Conservation (phyloP, 2,329 filamentous ascomycete genomes). For the Xylaria sp. region DNA sequence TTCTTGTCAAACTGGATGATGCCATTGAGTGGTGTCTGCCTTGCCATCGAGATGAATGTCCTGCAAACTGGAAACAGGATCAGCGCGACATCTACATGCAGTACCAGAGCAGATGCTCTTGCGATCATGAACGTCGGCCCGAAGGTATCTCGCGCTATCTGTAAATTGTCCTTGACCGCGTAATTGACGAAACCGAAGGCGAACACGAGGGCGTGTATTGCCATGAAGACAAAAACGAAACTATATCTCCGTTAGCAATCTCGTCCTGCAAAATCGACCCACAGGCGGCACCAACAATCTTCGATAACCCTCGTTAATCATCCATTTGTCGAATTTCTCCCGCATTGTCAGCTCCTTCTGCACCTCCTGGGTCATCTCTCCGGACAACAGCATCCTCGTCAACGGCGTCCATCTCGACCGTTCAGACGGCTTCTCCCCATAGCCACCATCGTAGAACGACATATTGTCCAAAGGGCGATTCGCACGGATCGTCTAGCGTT, state of each 20-base stretch:
- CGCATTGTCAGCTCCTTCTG: constrained; percentile 68
- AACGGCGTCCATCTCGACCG: constrained; percentile 81
- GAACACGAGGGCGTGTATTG: constrained; percentile 76
- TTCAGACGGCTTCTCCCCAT: constrained; percentile 59
- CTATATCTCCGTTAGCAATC: constrained; percentile 44
- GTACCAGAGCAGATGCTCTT: constrained; percentile 71
- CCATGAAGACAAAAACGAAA: constrained; percentile 75
- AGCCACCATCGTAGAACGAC: constrained; percentile 40
- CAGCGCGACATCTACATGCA: constrained; percentile 81
- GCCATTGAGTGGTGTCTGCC: constrained; percentile 81
- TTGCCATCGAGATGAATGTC: constrained; percentile 78
- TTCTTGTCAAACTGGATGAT: constrained; percentile 90
- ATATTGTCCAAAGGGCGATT: constrained; percentile 33
- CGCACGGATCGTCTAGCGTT: constrained; percentile 15
- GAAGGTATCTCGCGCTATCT: constrained; percentile 66
- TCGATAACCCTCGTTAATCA: constrained; percentile 86
- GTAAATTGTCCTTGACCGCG: constrained; percentile 74
- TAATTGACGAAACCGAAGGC: constrained; percentile 81
- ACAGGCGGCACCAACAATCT: constrained; percentile 63
- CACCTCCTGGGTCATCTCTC: constrained; percentile 76
- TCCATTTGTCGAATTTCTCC: constrained; percentile 82
- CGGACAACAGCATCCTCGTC: constrained; percentile 79
- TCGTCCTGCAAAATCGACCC: constrained; percentile 12
- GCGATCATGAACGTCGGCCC: constrained; percentile 78
- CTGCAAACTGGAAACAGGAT: constrained; percentile 82